Percentiles rank a stretch among this genome's conserved stretches.
Conservation (phyloP, 352 stramenopile genomes). For the Globisporangium rhizosaccharum region DNA sequence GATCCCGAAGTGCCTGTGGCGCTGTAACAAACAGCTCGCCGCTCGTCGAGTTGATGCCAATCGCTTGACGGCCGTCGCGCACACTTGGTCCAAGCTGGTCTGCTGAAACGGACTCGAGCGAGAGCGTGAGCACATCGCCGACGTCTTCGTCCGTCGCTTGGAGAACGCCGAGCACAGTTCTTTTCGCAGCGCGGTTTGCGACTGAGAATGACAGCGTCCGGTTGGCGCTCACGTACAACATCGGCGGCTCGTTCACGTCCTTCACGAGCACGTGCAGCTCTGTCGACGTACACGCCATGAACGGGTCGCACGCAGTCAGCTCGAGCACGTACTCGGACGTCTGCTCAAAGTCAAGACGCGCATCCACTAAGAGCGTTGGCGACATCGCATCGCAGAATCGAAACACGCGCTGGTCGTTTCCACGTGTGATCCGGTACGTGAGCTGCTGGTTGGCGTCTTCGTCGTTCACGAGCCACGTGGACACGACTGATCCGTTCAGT, state of each 20-base stretch:
- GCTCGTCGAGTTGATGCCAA: slow-evolving; percentile 3
- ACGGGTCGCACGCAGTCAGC: slow-evolving; percentile 7
- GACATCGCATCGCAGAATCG: slow-evolving; percentile 7
- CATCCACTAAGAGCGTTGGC: not conserved
- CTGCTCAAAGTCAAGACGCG: slow-evolving; percentile 3
- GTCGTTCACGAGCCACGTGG: slow-evolving; percentile 20
- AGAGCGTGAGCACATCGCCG: slow-evolving; percentile 7
- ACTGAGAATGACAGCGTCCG: slow-evolving; percentile 7
- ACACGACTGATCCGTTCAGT: slow-evolving; percentile 10
- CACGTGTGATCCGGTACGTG: slow-evolving; percentile 14
- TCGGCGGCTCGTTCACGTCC: slow-evolving; percentile 5
- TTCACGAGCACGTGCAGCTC: not conserved
- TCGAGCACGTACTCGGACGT: slow-evolving; percentile 2
- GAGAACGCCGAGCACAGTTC: slow-evolving; percentile 2
- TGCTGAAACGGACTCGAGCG: not conserved
- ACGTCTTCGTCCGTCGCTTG: slow-evolving; percentile 5
- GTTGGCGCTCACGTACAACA: slow-evolving; percentile 2
- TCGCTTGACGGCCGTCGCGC: not conserved
- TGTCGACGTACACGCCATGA: slow-evolving; percentile 4
- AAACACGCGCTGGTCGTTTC: slow-evolving; percentile 17
- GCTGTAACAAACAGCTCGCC: slow-evolving; percentile 6
- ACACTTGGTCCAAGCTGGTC: not conserved
- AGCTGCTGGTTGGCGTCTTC: slow-evolving; percentile 22
- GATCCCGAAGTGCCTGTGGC: not conserved
- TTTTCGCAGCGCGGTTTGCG: not conserved